Evolutionary conservation across 257 asterid species (phyloP).

Genomic region (Thymus quinquecostatus): DNA sequence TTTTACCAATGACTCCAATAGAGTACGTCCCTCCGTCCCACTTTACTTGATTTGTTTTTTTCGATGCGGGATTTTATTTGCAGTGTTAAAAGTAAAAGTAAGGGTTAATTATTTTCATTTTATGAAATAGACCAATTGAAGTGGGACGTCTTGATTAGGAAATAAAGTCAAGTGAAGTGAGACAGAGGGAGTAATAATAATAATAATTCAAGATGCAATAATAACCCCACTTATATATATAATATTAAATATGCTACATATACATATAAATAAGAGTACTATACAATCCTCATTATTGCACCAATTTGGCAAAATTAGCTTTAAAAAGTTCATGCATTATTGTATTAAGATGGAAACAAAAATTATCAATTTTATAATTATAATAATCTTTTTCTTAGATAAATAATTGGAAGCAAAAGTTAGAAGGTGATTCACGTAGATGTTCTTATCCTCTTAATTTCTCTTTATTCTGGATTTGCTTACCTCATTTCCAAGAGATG

Average conservation of each 20-base stretch:
- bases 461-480: background rate
- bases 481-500: slow-evolving; percentile 11
- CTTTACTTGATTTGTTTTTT: no score
- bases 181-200: background rate
- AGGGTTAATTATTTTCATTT: no score
- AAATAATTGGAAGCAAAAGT: slow-evolving; percentile 16
- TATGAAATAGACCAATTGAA: no score
- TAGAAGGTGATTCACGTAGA: slow-evolving; percentile 32
- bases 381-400: slow-evolving; percentile 14
- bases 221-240: slow-evolving; percentile 32
- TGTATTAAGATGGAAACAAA: slow-evolving; percentile 20
- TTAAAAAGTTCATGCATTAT: slow-evolving; percentile 16
- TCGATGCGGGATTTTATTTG: no score
- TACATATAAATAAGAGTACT: background rate
- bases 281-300: slow-evolving; percentile 37
- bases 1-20: slow-evolving; percentile 39
- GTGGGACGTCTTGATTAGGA: no score
- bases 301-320: slow-evolving; percentile 38
- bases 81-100: no score
- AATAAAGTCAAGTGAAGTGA: no score
- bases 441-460: slow-evolving; percentile 36
- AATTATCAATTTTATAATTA: background rate
- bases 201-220: slow-evolving; percentile 41
- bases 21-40: background rate
- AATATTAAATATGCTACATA: background rate